These are phyloP conservation scores for Chenopodium album DNA, from an alignment of 148 eudicot genomes.

Conservation along the genomic window DNA sequence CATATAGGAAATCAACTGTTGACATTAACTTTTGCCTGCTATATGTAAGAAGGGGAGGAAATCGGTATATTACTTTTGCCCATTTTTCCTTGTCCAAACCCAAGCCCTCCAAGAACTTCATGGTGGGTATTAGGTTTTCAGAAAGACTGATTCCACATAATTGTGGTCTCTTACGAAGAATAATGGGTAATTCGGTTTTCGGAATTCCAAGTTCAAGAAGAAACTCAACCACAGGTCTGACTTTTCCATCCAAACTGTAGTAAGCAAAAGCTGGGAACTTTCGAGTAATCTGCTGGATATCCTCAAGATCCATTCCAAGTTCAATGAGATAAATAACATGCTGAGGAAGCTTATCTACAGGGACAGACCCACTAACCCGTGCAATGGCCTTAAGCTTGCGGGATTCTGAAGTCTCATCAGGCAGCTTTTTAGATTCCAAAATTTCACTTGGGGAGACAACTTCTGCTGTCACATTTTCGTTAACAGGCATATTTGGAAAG, in stretches of 20 bases:
- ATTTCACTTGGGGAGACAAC: slow-evolving; percentile 31
- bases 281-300: slow-evolving; percentile 54
- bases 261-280: slow-evolving; percentile 84
- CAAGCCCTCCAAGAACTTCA: slow-evolving; percentile 64
- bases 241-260: slow-evolving; percentile 80
- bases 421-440: slow-evolving; percentile 42
- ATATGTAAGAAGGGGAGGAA: slow-evolving; percentile 77
- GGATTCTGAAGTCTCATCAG: slow-evolving; percentile 25
- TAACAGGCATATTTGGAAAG: slow-evolving; percentile 57
- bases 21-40: slow-evolving; percentile 67
- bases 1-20: slow-evolving; percentile 70
- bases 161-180: slow-evolving; percentile 76
- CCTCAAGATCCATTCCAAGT: slow-evolving; percentile 73
- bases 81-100: slow-evolving; percentile 76
- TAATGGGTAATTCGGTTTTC: slow-evolving; percentile 61
- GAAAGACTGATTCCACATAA: slow-evolving; percentile 78
- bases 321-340: slow-evolving; percentile 64
- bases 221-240: slow-evolving; percentile 76
- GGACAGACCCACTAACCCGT: slow-evolving; percentile 51
- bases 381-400: slow-evolving; percentile 52
- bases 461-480: slow-evolving; percentile 34
- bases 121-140: slow-evolving; percentile 80
- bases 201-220: slow-evolving; percentile 78
- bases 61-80: slow-evolving; percentile 78
- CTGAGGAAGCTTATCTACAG: slow-evolving; percentile 55